These are phyloP conservation scores for Annona cherimola DNA, from an alignment of 164 flowering plant species.

Conservation along the genomic window DNA sequence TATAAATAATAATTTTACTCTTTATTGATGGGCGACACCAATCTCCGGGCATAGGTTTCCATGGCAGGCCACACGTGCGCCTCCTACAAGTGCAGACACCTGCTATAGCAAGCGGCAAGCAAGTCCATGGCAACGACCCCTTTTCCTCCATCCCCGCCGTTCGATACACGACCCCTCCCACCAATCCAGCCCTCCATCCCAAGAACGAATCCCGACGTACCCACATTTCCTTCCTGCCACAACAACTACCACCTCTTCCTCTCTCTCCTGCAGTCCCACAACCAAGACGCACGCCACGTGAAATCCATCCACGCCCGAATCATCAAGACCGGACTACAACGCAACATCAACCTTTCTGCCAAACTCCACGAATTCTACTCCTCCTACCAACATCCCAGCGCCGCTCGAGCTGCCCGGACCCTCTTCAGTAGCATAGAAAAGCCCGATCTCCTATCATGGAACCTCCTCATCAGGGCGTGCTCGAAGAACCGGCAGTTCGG, in stretches of 20 bases:
- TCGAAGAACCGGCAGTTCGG: constrained; percentile 52
- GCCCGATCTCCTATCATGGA: constrained; percentile 53
- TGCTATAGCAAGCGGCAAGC: background rate
- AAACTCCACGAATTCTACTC: constrained; percentile 57
- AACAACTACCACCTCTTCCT: constrained; percentile 6
- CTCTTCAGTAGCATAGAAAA: constrained; percentile 37
- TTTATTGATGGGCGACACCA: no score
- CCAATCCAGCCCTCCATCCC: background rate
- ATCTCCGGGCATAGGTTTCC: no score
- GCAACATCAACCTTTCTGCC: constrained; percentile 57
- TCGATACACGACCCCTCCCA: no score
- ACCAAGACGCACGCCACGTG: constrained; percentile 20
- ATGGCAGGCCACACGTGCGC: no score
- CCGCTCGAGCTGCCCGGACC: constrained; percentile 35
- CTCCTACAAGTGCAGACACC: no score
- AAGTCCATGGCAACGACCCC: background rate
- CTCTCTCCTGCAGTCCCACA: background rate
- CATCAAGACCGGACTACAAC: constrained; percentile 40
- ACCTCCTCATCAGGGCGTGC: constrained; percentile 51
- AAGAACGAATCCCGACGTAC: background rate
- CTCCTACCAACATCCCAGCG: constrained; percentile 21
- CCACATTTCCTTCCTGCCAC: background rate
- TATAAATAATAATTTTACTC: no score
- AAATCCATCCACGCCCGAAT: constrained; percentile 55
- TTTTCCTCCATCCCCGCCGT: background rate